These are phyloP conservation scores for Saraca asoca DNA, from an alignment of 331 rosid species.

Conservation along the genomic window DNA sequence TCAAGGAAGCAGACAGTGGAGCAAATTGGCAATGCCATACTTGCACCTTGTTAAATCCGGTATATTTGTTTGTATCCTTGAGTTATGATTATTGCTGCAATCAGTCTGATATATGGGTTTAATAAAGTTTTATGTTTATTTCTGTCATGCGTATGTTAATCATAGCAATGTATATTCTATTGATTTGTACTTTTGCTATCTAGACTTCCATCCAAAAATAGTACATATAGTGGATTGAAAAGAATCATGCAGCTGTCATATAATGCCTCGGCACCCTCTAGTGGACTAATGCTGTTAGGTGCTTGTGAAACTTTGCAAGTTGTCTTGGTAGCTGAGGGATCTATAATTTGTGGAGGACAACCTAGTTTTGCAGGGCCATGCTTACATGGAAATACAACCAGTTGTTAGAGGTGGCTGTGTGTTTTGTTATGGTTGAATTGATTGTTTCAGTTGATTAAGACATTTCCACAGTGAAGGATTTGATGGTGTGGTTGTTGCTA, in stretches of 20 bases:
- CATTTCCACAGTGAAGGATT: background rate
- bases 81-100: background rate
- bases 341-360: background rate
- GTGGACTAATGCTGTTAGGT: background rate
- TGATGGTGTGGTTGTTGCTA: background rate
- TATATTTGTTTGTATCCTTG: slow-evolving; percentile 24
- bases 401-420: slow-evolving; percentile 1
- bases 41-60: slow-evolving; percentile 60
- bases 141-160: background rate
- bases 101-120: background rate
- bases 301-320: slow-evolving; percentile 9
- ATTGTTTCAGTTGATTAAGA: background rate
- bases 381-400: background rate
- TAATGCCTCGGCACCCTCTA: background rate
- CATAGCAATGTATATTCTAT: too few relatives aligned
- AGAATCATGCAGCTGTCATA: background rate
- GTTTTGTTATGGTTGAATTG: background rate
- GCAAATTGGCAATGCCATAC: slow-evolving; percentile 50
- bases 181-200: background rate
- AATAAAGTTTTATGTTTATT: background rate
- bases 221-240: too few relatives aligned
- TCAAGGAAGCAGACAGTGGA: slow-evolving; percentile 33
- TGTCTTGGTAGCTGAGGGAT: slow-evolving; percentile 2
- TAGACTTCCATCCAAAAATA: slow-evolving; percentile 2
- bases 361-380: background rate